Base-by-base conservation (phyloP, 1,284 basidiomycete genomes). In the Malassezia globosa region DNA sequence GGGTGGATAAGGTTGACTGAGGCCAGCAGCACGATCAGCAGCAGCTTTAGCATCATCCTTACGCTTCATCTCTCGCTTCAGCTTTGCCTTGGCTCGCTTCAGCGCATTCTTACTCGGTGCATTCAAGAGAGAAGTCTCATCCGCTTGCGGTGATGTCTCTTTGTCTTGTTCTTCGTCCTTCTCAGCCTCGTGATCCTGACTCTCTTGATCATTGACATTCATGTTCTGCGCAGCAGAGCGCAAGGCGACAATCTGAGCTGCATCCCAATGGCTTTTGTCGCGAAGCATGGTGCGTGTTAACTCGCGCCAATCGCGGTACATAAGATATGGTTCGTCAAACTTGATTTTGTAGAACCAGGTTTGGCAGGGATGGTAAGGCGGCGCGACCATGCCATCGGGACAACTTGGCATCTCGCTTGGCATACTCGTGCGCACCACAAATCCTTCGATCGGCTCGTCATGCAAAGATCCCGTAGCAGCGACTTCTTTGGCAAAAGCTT, bases 321-420 rank as follows among this genome's bases (percentile, higher is more conserved):
- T 92, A 76, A 96, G 82, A 71, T 97, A 97, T 0, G 92, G 92
- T 70, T 97, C 88, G 72, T 96, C 89, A 72, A 95, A 97, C 72
- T 99, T 97, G 75, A 97, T 80, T 72, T 99, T 97, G 82, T 95
- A 97, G 78, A 99, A 96, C 77, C 96, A 94, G 0, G 86, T 82
- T 5, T 85, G 82, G 13, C 84, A 84, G 0, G 82, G 48, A 1
- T n/a, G 22, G 41, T 71, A 71, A 0, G 68, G 66, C 2, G 68
- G 67, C 10, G 49, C 27, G n/a, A 63, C 53, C 31, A 48, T 37
- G 46, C 42, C 37, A 1, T 40, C 34, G 10, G 23, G 27, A 2
- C 29, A 33, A 29, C 21, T 19, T 14, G 6, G 13, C 7, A 53
- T 33, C 4, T 37, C 5, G 64, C 62, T 6, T 2, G 52, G 35